Percentiles rank a stretch among this genome's conserved stretches.
Evolutionary conservation across 257 asterid genomes (phyloP).

Genomic region (Capsicum rhomboideum): DNA sequence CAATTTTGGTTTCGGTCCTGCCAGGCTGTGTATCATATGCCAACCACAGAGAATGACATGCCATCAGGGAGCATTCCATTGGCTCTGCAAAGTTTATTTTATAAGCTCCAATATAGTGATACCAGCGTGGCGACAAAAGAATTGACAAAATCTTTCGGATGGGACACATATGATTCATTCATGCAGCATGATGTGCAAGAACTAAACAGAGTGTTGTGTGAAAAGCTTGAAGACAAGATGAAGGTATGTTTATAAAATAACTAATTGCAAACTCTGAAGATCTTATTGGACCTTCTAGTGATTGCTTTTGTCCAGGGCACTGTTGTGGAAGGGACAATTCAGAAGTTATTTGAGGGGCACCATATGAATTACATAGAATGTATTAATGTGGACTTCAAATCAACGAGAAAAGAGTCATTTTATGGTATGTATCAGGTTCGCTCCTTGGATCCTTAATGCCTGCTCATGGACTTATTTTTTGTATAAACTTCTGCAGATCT

Average conservation of each 20-base stretch:
- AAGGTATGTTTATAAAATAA: slow-evolving; percentile 45
- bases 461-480: slow-evolving; percentile 6
- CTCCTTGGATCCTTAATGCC: not conserved
- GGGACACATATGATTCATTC: slow-evolving; percentile 98
- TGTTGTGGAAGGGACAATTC: slow-evolving; percentile 98
- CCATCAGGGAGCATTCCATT: slow-evolving; percentile 99
- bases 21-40: slow-evolving; percentile 99
- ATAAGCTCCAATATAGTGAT: slow-evolving; percentile 91
- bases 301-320: slow-evolving; percentile 70
- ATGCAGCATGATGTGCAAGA: slow-evolving; percentile 99
- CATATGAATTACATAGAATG: slow-evolving; percentile 94
- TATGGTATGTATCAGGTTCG: slow-evolving; percentile 52
- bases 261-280: not conserved
- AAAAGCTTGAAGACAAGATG: slow-evolving; percentile 98
- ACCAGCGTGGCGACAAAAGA: slow-evolving; percentile 96
- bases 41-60: slow-evolving; percentile 97
- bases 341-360: slow-evolving; percentile 95
- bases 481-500: slow-evolving; percentile 51
- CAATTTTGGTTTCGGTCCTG: slow-evolving; percentile 9
- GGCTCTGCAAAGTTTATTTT: slow-evolving; percentile 95
- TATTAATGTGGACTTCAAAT: slow-evolving; percentile 90
- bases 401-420: slow-evolving; percentile 94
- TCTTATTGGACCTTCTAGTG: slow-evolving; percentile 13
- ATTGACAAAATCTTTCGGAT: slow-evolving; percentile 96
- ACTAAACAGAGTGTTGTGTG: slow-evolving; percentile 86